Evolutionary conservation across 176 grass and related monocot species (phyloP), one percentile per base, ranked within the genome.

Genomic region (Raddia guianensis): DNA sequence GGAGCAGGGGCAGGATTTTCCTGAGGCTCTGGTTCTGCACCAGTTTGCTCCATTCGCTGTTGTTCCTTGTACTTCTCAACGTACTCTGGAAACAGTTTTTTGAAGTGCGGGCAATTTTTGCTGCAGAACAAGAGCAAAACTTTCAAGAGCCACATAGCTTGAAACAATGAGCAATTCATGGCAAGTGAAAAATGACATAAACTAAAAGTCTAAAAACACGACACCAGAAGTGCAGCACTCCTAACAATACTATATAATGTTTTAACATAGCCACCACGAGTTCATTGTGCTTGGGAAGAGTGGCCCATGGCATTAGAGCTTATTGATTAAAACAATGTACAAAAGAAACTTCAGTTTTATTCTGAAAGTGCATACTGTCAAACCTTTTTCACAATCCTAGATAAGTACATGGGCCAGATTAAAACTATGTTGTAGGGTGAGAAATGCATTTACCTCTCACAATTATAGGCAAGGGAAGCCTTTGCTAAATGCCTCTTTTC

Each of bases 381-480:
- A 51, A 67, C 7, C 56, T 12, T 63, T 50, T 67, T 40, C 40
- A 16, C 12, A 5, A 2, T 59, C 48, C 12, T 53, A 61, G 0
- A 13, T 16, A n/a, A 32, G 9, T 49, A 58, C 5, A 49, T 6
- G 18, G 18, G 13, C 53, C 56, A 49, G 2, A 74, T 20, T 64
- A 32, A 72, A 67, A 44, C 46, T 49, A 65, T 27, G 40, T 49
- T 67, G n/a, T 18, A 56, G 16, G 51, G 14, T 46, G 18, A 67
- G 12, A 87, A 87, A 86, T 75, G 35, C 8, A 84, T 84, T 83
- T 91, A 99, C 97, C 92, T 99, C 82, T 93, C 93, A 83, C 97
- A 99, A 51, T 99, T 99, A 72, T 99, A 99, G 40, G 93, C 93
- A 84, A 99, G 97, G 34, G 97, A 99, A 88, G 88, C 90, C 82